These are phyloP conservation scores for Acer campestre DNA, from an alignment of 345 rosid genomes.

Conservation along the genomic window DNA sequence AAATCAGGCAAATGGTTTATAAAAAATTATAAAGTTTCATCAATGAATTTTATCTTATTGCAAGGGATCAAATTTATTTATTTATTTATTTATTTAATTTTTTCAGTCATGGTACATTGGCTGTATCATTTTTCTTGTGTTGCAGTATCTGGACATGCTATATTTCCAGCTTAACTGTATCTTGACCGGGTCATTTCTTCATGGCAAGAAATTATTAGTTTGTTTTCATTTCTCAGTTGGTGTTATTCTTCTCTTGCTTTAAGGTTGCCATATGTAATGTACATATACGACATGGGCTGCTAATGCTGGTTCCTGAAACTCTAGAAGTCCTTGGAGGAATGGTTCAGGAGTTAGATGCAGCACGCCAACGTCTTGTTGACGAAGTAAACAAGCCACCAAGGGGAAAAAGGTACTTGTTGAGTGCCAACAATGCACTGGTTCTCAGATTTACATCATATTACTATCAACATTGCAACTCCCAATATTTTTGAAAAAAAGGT, in stretches of 20 bases:
- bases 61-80: not conserved
- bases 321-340: conserved; percentile 82
- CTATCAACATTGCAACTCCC: conserved; percentile 1
- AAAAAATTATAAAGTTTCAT: too few relatives aligned
- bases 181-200: too few relatives aligned
- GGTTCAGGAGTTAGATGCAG: conserved; percentile 78
- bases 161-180: not conserved
- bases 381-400: conserved; percentile 95
- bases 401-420: conserved; percentile 76
- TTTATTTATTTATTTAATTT: not conserved
- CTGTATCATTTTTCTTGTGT: conserved; percentile 3
- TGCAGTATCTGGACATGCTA: not conserved
- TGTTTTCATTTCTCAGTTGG: not conserved
- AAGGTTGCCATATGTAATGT: conserved; percentile 79
- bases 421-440: conserved; percentile 5
- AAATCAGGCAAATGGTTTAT: too few relatives aligned
- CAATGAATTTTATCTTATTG: too few relatives aligned
- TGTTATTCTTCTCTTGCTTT: conserved; percentile 17
- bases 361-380: conserved; percentile 62
- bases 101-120: not conserved
- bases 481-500: not conserved
- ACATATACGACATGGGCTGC: conserved; percentile 74
- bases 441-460: conserved; percentile 11
- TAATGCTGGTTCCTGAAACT: conserved; percentile 89
- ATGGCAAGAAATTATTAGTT: not conserved